phyloP scores from a whole-genome alignment of 2,329 filamentous ascomycete species.

The Cercospora zeae-maydis region DNA sequence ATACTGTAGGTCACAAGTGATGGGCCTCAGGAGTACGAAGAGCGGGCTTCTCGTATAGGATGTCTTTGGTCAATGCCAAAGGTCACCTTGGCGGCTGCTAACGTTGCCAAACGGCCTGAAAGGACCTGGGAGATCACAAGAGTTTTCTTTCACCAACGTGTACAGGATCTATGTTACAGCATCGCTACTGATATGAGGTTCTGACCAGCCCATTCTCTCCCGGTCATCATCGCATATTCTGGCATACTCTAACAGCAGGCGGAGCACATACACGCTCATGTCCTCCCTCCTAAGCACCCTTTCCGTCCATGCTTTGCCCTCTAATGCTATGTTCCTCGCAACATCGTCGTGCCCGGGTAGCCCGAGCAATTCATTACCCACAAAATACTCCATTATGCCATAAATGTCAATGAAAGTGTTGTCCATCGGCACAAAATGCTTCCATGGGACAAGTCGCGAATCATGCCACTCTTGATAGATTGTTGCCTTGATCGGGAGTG shows the following conservation, averaged over 20 bases:
- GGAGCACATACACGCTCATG: slow-evolving; percentile 76
- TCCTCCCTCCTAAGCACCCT: slow-evolving; percentile 66
- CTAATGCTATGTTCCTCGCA: slow-evolving; percentile 62
- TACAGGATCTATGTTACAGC: slow-evolving; percentile 5
- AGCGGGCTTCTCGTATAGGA: neutral
- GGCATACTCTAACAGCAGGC: slow-evolving; percentile 53
- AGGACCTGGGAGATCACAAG: neutral
- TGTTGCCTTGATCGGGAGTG: slow-evolving; percentile 37
- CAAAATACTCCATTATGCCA: slow-evolving; percentile 47
- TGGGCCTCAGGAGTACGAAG: too few relatives aligned
- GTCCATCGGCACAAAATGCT: slow-evolving; percentile 37
- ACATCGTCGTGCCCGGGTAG: slow-evolving; percentile 49
- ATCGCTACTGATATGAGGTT: slow-evolving; percentile 1
- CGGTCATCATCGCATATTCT: slow-evolving; percentile 43
- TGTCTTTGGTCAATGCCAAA: too few relatives aligned
- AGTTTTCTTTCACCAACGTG: neutral
- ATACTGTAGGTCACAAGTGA: too few relatives aligned
- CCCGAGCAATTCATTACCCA: slow-evolving; percentile 46
- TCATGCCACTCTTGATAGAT: slow-evolving; percentile 41
- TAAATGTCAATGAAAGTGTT: slow-evolving; percentile 31
- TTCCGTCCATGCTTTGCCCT: slow-evolving; percentile 66
- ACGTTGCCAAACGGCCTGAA: neutral
- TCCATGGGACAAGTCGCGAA: slow-evolving; percentile 36
- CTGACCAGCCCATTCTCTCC: slow-evolving; percentile 41
- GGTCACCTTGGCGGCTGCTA: too few relatives aligned